Evolutionary conservation across 495 filamentous ascomycete genomes (phyloP).

Genomic region (Aspergillus hancockii): DNA sequence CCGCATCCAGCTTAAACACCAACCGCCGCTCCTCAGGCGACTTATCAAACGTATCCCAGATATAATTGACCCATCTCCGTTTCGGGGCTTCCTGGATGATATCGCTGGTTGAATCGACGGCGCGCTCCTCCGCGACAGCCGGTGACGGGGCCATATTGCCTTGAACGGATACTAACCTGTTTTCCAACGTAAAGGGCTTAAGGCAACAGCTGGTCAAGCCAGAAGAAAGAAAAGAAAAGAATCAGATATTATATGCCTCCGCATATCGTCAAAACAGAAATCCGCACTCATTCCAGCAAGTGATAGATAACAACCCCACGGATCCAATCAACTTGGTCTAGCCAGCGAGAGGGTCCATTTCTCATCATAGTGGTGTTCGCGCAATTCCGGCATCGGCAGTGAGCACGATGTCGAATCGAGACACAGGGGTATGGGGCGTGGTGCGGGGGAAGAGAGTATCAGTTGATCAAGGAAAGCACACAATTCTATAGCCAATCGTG

Average conservation of each 20-base stretch:
- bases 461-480: background rate
- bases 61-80: conserved; percentile 43
- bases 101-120: conserved; percentile 9
- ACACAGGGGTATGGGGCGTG: background rate
- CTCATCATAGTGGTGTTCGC: conserved; percentile 14
- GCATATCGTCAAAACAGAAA: background rate
- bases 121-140: conserved; percentile 19
- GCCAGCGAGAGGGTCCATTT: conserved; percentile 5
- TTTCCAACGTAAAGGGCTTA: no score
- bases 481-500: background rate
- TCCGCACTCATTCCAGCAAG: background rate
- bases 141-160: conserved; percentile 16
- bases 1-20: conserved; percentile 60
- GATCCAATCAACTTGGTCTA: background rate
- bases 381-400: conserved; percentile 9
- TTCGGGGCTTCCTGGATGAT: conserved; percentile 29
- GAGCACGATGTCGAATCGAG: background rate
- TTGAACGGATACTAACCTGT: no score
- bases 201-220: background rate
- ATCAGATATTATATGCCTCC: background rate
- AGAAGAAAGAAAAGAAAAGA: background rate
- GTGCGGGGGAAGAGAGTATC: background rate
- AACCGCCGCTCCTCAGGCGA: conserved; percentile 60
- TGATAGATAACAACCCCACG: background rate
- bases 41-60: conserved; percentile 66